Conservation (phyloP, 805 yeast species). For the Ogataea nonfermentans region DNA sequence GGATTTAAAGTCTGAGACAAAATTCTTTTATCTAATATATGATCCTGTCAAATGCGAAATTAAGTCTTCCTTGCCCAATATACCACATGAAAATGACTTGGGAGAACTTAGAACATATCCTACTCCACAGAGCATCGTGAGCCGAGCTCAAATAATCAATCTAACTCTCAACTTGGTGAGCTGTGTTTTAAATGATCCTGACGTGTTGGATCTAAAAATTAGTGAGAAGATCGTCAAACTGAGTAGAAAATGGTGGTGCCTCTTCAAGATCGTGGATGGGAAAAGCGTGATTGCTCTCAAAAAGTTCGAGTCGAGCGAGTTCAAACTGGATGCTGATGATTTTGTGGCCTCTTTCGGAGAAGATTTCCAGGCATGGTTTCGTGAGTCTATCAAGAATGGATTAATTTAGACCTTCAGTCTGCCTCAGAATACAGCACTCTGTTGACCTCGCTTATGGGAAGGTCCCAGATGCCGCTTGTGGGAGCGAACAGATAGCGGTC, state of each 20-base stretch:
- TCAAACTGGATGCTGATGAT: conserved; percentile 20
- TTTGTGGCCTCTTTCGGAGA: conserved; percentile 24
- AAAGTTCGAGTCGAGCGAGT: conserved; percentile 15
- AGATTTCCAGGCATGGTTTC: conserved; percentile 27
- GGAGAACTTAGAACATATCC: conserved; percentile 10
- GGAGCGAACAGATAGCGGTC: conserved; percentile 49
- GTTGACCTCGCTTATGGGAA: conserved; percentile 71
- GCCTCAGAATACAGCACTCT: conserved; percentile 50
- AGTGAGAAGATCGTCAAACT: conserved; percentile 26
- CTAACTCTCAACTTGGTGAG: conserved; percentile 22
- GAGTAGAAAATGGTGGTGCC: conserved; percentile 29
- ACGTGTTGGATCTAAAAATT: conserved; percentile 13
- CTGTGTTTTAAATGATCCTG: conserved; percentile 16
- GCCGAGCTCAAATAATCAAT: conserved; percentile 18
- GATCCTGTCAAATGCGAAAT: conserved; percentile 18
- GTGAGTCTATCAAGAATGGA: conserved; percentile 5
- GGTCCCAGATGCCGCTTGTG: conserved; percentile 84
- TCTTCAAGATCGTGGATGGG: conserved; percentile 14
- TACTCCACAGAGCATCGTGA: conserved; percentile 7
- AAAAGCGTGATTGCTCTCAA: conserved; percentile 24
- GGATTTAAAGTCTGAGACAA: conserved; percentile 14
- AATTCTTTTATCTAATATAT: conserved; percentile 27
- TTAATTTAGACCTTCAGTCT: conserved; percentile 2
- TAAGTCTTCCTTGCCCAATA: conserved; percentile 30
- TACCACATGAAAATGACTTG: conserved; percentile 28